These are phyloP conservation scores for Nasturtium officinale DNA, from an alignment of 345 rosid species.

Conservation along the genomic window DNA sequence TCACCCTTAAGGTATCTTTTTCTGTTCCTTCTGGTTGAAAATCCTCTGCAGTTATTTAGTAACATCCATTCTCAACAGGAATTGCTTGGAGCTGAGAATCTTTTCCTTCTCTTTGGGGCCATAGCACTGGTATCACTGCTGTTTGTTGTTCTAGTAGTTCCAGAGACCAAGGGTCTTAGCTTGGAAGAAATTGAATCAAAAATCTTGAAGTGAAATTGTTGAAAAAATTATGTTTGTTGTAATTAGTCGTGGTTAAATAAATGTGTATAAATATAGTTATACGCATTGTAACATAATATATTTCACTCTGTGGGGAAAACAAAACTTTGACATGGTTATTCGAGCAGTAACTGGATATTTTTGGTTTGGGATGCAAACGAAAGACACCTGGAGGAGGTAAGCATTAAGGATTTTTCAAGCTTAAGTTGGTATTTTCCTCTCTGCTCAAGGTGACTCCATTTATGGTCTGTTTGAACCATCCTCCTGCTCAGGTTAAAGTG, in stretches of 20 bases:
- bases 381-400: not conserved
- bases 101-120: constrained; percentile 85
- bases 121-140: constrained; percentile 69
- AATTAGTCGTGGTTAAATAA: not conserved
- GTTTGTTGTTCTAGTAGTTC: constrained; percentile 62
- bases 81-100: constrained; percentile 78
- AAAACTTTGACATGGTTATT: not conserved
- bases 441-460: not conserved
- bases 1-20: constrained; percentile 74
- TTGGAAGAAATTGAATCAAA: constrained; percentile 93
- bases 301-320: not conserved
- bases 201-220: constrained; percentile 63
- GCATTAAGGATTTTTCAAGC: not conserved
- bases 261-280: not conserved
- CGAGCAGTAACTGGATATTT: not conserved
- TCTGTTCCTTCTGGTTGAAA: not conserved
- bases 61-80: constrained; percentile 59
- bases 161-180: constrained; percentile 97
- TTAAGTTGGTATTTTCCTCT: not conserved
- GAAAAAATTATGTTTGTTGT: constrained; percentile 7
- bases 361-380: not conserved
- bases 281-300: constrained; percentile 1
- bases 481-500: not conserved
- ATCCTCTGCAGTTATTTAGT: not conserved
- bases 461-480: not conserved